A percentile compares a stretch with the other conserved stretches of the same genome.
These are phyloP conservation scores for Gardenia jasminoides DNA, from an alignment of 257 asterid species.

Conservation along the genomic window DNA sequence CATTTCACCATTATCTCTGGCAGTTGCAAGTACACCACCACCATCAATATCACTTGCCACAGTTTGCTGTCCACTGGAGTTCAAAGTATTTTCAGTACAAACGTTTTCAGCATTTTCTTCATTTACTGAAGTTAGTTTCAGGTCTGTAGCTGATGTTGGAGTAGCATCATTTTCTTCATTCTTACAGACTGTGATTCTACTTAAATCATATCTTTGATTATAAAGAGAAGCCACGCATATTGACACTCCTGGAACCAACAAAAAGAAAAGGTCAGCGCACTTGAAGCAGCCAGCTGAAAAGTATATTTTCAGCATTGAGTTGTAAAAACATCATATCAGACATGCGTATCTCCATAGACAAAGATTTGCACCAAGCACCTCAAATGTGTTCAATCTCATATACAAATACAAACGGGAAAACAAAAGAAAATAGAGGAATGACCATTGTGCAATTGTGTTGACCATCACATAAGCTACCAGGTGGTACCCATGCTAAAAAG, in stretches of 20 bases:
- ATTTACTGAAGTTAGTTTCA: slow-evolving; percentile 31
- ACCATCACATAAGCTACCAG: slow-evolving; percentile 1
- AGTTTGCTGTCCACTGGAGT: slow-evolving; percentile 21
- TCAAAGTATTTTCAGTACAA: slow-evolving; percentile 22
- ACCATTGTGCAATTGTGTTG: neutral
- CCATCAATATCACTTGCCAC: slow-evolving; percentile 28
- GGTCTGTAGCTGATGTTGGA: slow-evolving; percentile 30
- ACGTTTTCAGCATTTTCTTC: slow-evolving; percentile 31
- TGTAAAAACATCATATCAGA: neutral
- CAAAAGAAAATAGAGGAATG: neutral
- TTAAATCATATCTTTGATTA: slow-evolving; percentile 54
- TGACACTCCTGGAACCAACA: slow-evolving; percentile 47
- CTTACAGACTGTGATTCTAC: slow-evolving; percentile 44
- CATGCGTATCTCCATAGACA: neutral
- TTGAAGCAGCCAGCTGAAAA: slow-evolving; percentile 15
- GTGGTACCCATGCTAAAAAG: neutral
- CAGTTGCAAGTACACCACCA: slow-evolving; percentile 27
- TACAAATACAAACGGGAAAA: neutral
- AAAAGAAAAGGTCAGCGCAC: slow-evolving; percentile 22
- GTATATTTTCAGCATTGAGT: neutral
- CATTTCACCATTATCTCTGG: slow-evolving; percentile 30
- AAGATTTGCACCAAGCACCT: neutral
- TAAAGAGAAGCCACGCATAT: slow-evolving; percentile 57
- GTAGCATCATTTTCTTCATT: slow-evolving; percentile 35
- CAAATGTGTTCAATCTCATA: neutral